These are phyloP conservation scores for Fusarium floridanum DNA, from an alignment of 2,329 filamentous ascomycete species.

Conservation along the genomic window DNA sequence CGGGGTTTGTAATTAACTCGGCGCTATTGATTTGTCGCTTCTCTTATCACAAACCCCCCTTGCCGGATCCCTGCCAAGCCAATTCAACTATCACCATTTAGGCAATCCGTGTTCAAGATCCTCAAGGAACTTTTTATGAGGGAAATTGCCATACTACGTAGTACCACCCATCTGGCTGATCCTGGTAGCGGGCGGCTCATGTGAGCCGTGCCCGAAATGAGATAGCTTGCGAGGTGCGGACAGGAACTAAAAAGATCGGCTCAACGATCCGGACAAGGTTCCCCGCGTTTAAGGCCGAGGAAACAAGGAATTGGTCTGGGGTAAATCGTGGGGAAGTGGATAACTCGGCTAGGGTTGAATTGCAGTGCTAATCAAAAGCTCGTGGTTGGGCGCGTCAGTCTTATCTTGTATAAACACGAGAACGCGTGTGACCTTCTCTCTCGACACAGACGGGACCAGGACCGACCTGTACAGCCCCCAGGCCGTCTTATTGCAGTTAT, in stretches of 20 bases:
- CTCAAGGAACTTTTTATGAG: background rate
- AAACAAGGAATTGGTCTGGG: conserved; percentile 6
- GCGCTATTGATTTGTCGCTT: background rate
- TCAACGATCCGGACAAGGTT: conserved; percentile 17
- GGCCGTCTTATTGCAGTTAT: conserved; percentile 39
- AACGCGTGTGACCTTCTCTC: background rate
- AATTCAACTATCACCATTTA: background rate
- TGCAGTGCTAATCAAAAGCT: conserved; percentile 14
- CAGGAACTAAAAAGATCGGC: background rate
- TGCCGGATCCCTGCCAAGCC: background rate
- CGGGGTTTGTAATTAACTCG: background rate
- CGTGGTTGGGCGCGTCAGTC: background rate
- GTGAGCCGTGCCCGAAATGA: background rate
- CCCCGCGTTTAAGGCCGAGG: conserved; percentile 11
- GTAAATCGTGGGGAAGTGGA: conserved; percentile 19
- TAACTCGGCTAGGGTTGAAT: background rate
- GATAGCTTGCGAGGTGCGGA: conserved; percentile 11
- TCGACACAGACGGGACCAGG: background rate
- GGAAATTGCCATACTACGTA: background rate
- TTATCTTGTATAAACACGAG: conserved; percentile 9
- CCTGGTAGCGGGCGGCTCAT: background rate
- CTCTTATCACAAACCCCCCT: background rate
- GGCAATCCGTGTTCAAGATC: background rate
- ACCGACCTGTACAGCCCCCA: background rate
- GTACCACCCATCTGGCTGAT: background rate